phyloP scores from a whole-genome alignment of 164 flowering plant species.

The Litsea cubeba region DNA sequence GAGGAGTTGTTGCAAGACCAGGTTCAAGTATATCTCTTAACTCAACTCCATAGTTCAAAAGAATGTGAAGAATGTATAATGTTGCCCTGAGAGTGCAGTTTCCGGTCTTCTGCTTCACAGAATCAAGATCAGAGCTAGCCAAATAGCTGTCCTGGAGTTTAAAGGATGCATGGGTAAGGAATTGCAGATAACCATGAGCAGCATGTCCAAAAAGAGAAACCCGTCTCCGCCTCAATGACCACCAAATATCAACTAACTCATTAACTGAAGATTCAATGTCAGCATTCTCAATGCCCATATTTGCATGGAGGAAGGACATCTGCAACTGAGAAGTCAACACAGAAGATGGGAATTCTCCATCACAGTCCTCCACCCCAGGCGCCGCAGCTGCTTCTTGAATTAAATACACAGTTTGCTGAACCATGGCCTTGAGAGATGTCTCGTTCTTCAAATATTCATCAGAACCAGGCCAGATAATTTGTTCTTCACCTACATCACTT shows the following conservation, averaged over 20 bases:
- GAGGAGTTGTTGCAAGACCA: constrained; percentile 69
- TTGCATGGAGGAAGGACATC: constrained; percentile 28
- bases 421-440: constrained; percentile 30
- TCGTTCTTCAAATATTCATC: constrained; percentile 23
- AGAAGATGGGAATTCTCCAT: constrained; percentile 43
- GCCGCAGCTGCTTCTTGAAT: constrained; percentile 73
- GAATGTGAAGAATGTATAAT: constrained; percentile 67
- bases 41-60: constrained; percentile 88
- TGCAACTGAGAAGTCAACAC: constrained; percentile 58
- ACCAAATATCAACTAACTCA: constrained; percentile 64
- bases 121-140: constrained; percentile 30
- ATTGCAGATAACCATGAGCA: constrained; percentile 75
- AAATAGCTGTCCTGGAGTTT: constrained; percentile 32
- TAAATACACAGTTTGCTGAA: constrained; percentile 49
- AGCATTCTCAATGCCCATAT: constrained; percentile 34
- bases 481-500: constrained; percentile 24
- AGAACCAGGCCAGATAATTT: constrained; percentile 23
- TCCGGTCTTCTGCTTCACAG: constrained; percentile 46
- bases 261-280: constrained; percentile 30
- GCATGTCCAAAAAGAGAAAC: constrained; percentile 87
- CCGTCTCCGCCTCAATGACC: constrained; percentile 74
- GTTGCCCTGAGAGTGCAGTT: constrained; percentile 70
- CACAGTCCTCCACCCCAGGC: constrained; percentile 58
- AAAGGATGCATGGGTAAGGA: constrained; percentile 63
- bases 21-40: constrained; percentile 71